Base-by-base conservation (phyloP, 345 rosid species). In the Aethionema arabicum region DNA sequence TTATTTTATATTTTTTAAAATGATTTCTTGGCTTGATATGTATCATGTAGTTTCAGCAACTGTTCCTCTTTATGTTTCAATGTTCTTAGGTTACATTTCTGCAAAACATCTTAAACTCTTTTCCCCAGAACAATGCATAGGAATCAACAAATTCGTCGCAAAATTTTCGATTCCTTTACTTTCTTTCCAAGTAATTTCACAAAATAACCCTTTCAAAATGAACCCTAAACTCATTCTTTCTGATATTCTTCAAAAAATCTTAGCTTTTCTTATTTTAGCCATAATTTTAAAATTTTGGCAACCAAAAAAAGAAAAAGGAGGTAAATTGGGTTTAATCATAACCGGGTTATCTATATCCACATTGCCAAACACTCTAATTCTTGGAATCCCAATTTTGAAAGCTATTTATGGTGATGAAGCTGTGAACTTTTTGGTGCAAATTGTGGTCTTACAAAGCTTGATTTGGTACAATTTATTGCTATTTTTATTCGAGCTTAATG, bases 71-170 rank as follows among this genome's bases (percentile, higher is more conserved):
- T 92, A 92, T 57, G 76, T 81, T 36, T 70, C 85, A 38, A 87
- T 89, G 98, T 59, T 79, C 1, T 72, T 84, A 57, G 96, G 95
- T 37, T 92, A 80, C 74, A 27, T 74, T 32, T 85, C 95, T 12
- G 75, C 79, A 73, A 89, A 71, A 79, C 85, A 85, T 76, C 73
- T 84, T 74, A 76, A 76, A 49, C 72, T 92, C 37, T 89, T 92
- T 46, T 78, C 93, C 7, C 82, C 87, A 0, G 88, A 92, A 32
- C 98, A 92, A 72, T 89, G 95, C 67, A 75, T 83, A 37, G 98
- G 96, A 51, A 89, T 92, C 52, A 89, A 87, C 84, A 92, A 78
- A 78, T 85, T 89, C 42, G 98, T 89, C 7, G 87, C 96, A 3
- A 89, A 92, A 69, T 83, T 87, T 52, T 85, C 95, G 3, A 77